Conservation (phyloP, 2,329 filamentous ascomycete species). For the Cercospora zeae-maydis region DNA sequence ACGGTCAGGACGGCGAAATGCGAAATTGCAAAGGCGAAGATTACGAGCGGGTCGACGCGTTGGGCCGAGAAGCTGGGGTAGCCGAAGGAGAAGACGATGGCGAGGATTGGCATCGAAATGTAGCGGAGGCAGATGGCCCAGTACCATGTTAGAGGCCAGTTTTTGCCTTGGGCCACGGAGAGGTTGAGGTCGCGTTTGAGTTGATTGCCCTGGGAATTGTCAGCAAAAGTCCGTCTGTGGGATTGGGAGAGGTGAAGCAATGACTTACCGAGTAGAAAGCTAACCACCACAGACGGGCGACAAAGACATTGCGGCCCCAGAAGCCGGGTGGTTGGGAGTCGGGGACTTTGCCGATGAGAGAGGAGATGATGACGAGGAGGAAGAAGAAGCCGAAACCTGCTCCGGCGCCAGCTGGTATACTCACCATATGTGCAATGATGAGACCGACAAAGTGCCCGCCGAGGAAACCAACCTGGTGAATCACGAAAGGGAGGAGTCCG, state of each 20-base stretch:
- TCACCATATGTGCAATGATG: conserved; percentile 46
- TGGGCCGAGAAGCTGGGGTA: conserved; percentile 49
- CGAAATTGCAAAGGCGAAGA: conserved; percentile 47
- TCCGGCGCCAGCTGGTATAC: conserved; percentile 30
- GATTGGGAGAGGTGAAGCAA: neutral
- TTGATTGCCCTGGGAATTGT: conserved; percentile 9
- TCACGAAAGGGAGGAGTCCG: conserved; percentile 43
- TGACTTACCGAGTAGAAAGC: conserved; percentile 55
- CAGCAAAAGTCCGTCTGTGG: too few relatives aligned
- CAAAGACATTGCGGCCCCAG: neutral
- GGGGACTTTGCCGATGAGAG: conserved; percentile 13
- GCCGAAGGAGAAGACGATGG: conserved; percentile 52
- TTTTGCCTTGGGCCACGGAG: conserved; percentile 52
- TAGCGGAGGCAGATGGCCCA: conserved; percentile 52
- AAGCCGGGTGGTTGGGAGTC: conserved; percentile 8
- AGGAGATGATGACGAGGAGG: conserved; percentile 39
- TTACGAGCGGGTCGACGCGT: conserved; percentile 36
- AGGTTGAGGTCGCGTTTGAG: conserved; percentile 52
- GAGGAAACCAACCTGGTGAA: conserved; percentile 53
- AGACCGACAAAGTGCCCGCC: conserved; percentile 53
- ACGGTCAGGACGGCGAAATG: conserved; percentile 29
- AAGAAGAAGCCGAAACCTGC: conserved; percentile 53
- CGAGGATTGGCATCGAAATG: conserved; percentile 50
- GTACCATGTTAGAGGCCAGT: conserved; percentile 55
- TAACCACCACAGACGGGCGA: conserved; percentile 50